Evolutionary conservation across 257 asterid species (phyloP).

Genomic region (Solanum sitiens): DNA sequence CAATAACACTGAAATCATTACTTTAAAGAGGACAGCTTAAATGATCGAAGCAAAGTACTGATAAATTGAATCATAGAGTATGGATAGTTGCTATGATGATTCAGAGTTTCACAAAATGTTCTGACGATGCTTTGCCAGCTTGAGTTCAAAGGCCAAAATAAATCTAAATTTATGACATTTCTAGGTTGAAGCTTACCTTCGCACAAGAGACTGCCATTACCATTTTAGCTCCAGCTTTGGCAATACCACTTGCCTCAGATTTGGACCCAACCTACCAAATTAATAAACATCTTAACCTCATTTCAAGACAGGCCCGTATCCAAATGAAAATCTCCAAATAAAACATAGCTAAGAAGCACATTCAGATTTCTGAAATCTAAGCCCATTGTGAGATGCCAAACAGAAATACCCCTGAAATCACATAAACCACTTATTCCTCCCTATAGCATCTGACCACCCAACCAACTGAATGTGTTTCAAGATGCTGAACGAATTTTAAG

Average conservation of each 20-base stretch:
- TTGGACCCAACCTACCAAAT: conserved; percentile 85
- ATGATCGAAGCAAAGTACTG: background rate
- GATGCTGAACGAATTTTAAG: background rate
- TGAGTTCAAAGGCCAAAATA: background rate
- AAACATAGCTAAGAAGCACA: background rate
- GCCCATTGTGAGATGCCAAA: background rate
- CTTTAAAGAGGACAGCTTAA: background rate
- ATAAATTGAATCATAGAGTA: background rate
- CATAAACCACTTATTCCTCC: background rate
- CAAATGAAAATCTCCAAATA: background rate
- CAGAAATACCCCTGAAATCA: background rate
- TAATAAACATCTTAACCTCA: background rate
- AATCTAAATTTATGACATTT: background rate
- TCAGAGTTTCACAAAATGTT: background rate
- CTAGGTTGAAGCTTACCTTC: conserved; percentile 40
- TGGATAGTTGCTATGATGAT: background rate
- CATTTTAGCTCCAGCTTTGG: conserved; percentile 99
- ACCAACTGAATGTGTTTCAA: background rate
- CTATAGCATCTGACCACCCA: background rate
- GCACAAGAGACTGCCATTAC: conserved; percentile 99
- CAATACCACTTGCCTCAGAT: conserved; percentile 96
- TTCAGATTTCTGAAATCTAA: background rate
- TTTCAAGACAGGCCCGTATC: background rate
- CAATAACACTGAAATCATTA: background rate
- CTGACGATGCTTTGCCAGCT: background rate